These are phyloP conservation scores for Rhynchospora pubera DNA, from an alignment of 176 grass and related monocot genomes.

Conservation along the genomic window DNA sequence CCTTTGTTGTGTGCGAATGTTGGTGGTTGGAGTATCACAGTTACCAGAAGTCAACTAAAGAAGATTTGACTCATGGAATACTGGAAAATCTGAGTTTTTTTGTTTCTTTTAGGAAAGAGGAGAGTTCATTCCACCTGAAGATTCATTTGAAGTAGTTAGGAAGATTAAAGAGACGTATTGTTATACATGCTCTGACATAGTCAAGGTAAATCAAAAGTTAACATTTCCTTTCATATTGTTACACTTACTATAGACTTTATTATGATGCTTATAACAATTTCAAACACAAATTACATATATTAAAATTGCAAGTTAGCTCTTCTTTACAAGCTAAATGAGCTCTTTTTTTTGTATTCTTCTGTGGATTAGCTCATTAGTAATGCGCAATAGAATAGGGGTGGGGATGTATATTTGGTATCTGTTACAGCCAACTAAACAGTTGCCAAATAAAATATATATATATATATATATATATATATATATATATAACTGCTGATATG, in stretches of 20 bases:
- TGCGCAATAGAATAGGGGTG: not conserved
- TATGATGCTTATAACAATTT: not conserved
- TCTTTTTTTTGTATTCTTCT: not conserved
- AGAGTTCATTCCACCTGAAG: conserved; percentile 91
- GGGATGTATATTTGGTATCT: too few relatives aligned
- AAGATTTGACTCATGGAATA: not conserved
- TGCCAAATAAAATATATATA: too few relatives aligned
- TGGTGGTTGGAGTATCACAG: not conserved
- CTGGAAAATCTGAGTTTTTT: conserved; percentile 1
- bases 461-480: too few relatives aligned
- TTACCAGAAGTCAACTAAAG: not conserved
- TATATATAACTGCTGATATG: too few relatives aligned
- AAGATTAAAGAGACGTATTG: conserved; percentile 92
- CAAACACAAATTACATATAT: too few relatives aligned
- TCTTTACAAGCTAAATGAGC: not conserved
- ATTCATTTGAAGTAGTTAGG: conserved; percentile 82
- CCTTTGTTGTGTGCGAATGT: conserved; percentile 2
- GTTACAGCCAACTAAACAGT: too few relatives aligned
- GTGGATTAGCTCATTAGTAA: not conserved
- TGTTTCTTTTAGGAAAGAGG: conserved; percentile 78
- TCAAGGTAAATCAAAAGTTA: conserved; percentile 60
- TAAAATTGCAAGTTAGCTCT: not conserved
- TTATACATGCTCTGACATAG: conserved; percentile 97
- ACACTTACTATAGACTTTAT: not conserved
- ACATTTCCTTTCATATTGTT: not conserved